These are phyloP conservation scores for Erodium trifolium DNA, from an alignment of 441 rosid species.

Conservation along the genomic window DNA sequence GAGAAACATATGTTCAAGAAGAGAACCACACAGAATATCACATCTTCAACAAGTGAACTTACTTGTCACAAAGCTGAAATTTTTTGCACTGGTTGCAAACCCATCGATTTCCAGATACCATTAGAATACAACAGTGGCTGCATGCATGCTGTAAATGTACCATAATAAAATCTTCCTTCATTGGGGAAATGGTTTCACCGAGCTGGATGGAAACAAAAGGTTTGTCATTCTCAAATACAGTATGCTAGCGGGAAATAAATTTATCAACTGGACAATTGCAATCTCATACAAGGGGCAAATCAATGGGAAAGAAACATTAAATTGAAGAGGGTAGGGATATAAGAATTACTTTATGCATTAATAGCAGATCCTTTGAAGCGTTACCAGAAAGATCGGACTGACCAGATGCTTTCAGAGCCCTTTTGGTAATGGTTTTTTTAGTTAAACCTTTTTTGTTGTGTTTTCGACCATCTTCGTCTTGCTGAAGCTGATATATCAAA, in stretches of 20 bases:
- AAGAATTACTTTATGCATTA: no score
- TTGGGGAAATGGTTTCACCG: no score
- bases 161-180: no score
- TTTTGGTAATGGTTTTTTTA: no score
- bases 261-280: conserved; percentile 32
- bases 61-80: conserved; percentile 94
- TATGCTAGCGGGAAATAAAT: conserved; percentile 94
- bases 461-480: conserved; percentile 98
- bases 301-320: conserved; percentile 9
- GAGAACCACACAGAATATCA: not conserved
- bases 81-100: no score
- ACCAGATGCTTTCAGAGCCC: no score
- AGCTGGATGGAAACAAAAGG: no score
- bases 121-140: no score
- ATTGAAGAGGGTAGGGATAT: conserved; percentile 20
- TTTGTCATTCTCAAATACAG: conserved; percentile 82
- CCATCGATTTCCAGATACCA: no score
- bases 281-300: not conserved
- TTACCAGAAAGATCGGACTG: no score
- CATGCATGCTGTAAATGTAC: no score
- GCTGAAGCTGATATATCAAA: conserved; percentile 80
- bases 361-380: no score
- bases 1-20: not conserved
- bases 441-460: conserved; percentile 81
- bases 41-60: conserved; percentile 19